Base-by-base conservation (phyloP, 139 green algal genomes). In the Pleodorina starrii region DNA sequence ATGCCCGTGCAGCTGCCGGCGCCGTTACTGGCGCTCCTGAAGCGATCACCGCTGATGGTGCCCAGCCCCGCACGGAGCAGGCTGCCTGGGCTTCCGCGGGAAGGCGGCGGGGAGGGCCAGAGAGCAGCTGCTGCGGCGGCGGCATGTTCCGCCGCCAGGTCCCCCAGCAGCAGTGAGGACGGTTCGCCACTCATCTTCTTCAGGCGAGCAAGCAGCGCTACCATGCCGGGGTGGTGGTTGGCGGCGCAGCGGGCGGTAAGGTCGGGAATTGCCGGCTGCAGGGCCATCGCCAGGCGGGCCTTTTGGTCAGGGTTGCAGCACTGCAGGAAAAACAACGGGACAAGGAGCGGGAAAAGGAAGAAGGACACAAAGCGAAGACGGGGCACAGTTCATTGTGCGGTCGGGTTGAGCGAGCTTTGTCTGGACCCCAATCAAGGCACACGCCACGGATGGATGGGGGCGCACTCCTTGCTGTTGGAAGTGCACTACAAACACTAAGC, bases 221-320 rank as follows among this genome's bases (percentile, higher is more conserved):
- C 81, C 81, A 87, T 87, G 63, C 81, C 81, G 1, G 81, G 81
- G 63, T 87, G 81, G 81, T 87, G 81, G 32, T n/a, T 79, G 60
- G 60, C 17, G 43, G 81, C 60, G 32, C 81, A 87, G 43, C 81
- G 60, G n/a, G 60, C 43, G 17, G n/a, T 36, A 29, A 87, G 81
- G 60, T 87, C 81, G n/a, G 81, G 81, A 12, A 87, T 78, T 60
- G 43, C 35, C 42, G 81, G 81, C 81, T 78, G 60, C 81, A 87
- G 81, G 29, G 43, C 42, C 0, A 43, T 29, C 12, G 81, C 81
- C 7, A 78, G 36, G 10, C 81, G 81, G 5, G 81, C 81, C 32
- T 40, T 16, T 9, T 87, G 81, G 32, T 42, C 29, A 14, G 81
- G 81, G 43, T 23, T 75, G 63, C 81, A 87, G n/a, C 78, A 60